phyloP scores from a whole-genome alignment of 2,329 filamentous ascomycete species.

The Parastagonospora nodorum region DNA sequence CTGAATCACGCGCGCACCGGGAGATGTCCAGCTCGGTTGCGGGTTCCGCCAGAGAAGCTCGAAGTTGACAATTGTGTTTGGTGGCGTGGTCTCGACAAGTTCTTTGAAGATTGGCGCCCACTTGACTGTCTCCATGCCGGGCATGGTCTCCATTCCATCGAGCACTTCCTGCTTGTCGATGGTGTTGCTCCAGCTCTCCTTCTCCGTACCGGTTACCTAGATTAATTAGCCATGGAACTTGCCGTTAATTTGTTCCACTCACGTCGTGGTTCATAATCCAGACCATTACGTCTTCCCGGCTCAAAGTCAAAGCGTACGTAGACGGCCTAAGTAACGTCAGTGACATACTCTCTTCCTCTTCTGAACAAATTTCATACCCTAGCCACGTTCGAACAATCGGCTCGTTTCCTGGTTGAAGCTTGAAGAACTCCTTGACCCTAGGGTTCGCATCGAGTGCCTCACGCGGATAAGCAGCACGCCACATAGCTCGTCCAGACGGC shows the following conservation, averaged over 20 bases:
- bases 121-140: conserved; percentile 47
- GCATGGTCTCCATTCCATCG: conserved; percentile 51
- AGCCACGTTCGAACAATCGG: conserved; percentile 54
- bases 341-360: background rate
- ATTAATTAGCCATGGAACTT: conserved; percentile 10
- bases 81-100: conserved; percentile 51
- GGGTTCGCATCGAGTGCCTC: conserved; percentile 52
- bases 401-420: conserved; percentile 48
- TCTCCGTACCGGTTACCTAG: conserved; percentile 51
- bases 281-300: conserved; percentile 54
- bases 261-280: conserved; percentile 58
- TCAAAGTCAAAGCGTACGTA: conserved; percentile 54
- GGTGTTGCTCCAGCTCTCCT: conserved; percentile 55
- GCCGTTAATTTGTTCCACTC: conserved; percentile 4
- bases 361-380: conserved; percentile 29
- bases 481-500: conserved; percentile 47
- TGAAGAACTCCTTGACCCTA: conserved; percentile 54
- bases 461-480: conserved; percentile 49
- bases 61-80: conserved; percentile 56
- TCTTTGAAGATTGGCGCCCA: conserved; percentile 54
- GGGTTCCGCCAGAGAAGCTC: conserved; percentile 56
- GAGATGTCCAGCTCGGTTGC: conserved; percentile 52
- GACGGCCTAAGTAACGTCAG: conserved; percentile 32
- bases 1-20: conserved; percentile 50
- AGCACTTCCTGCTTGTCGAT: conserved; percentile 54